These are phyloP conservation scores for Pseudoneurospora amorphoporcata DNA, from an alignment of 495 filamentous ascomycete species.

Conservation along the genomic window DNA sequence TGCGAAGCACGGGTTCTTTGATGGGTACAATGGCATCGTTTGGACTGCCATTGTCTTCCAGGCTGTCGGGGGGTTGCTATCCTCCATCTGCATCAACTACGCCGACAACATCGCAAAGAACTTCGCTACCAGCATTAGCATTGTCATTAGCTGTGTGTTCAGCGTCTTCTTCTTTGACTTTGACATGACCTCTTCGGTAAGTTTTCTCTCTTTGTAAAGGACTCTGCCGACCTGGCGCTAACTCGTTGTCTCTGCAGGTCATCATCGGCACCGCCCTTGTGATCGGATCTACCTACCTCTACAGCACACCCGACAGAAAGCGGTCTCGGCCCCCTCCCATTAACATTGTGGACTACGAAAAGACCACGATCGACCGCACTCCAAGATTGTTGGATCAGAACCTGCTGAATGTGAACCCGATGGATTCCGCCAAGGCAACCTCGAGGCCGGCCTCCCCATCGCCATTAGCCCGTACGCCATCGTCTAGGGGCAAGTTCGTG, in stretches of 20 bases:
- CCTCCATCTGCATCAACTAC: conserved; percentile 77
- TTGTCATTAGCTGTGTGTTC: conserved; percentile 71
- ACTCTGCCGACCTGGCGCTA: not conserved
- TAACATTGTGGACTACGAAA: conserved; percentile 65
- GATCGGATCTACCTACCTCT: conserved; percentile 72
- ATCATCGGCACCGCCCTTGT: conserved; percentile 68
- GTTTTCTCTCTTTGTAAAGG: conserved; percentile 18
- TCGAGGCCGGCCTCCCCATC: conserved; percentile 61
- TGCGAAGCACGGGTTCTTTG: conserved; percentile 76
- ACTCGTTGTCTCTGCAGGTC: conserved; percentile 47
- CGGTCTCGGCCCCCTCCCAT: conserved; percentile 61
- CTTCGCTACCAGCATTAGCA: conserved; percentile 83
- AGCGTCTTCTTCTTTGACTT: conserved; percentile 82
- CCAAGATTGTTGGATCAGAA: conserved; percentile 23
- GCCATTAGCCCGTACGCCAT: conserved; percentile 43
- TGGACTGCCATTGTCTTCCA: conserved; percentile 80
- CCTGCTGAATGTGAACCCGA: conserved; percentile 23
- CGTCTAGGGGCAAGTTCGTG: conserved; percentile 26
- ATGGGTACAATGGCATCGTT: conserved; percentile 84
- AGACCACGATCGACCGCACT: conserved; percentile 46
- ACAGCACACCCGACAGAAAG: conserved; percentile 49
- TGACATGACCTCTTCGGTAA: conserved; percentile 56
- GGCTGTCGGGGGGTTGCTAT: conserved; percentile 69
- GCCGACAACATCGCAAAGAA: conserved; percentile 85
- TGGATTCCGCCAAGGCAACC: conserved; percentile 46